These are phyloP conservation scores for Lophiostoma macrostomum DNA, from an alignment of 495 filamentous ascomycete genomes.

Conservation along the genomic window DNA sequence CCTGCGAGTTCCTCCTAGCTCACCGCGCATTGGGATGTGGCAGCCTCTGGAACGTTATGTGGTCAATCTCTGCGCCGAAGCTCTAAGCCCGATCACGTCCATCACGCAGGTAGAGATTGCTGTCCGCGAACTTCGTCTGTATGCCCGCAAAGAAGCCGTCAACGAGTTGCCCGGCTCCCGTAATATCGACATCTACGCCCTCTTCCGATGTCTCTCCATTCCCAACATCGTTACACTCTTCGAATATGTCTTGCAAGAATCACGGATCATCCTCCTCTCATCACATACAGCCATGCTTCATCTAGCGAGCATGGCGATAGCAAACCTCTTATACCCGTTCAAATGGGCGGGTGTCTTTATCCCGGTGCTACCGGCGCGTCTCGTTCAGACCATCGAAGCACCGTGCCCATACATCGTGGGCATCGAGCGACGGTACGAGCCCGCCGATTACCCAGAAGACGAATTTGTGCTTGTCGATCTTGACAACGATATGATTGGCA, in stretches of 20 bases:
- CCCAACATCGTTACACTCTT: conserved; percentile 89
- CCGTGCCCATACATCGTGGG: conserved; percentile 97
- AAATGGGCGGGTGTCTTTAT: conserved; percentile 93
- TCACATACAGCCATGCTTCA: conserved; percentile 97
- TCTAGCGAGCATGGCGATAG: conserved; percentile 78
- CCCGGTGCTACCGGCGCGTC: conserved; percentile 79
- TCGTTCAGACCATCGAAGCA: conserved; percentile 86
- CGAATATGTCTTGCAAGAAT: conserved; percentile 90
- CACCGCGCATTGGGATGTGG: conserved; percentile 91
- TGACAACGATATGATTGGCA: conserved; percentile 83
- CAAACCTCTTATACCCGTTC: conserved; percentile 81
- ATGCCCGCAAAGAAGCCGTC: conserved; percentile 85
- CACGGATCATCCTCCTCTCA: conserved; percentile 91
- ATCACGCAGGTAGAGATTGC: conserved; percentile 94
- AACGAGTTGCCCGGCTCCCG: conserved; percentile 94
- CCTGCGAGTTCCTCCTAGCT: conserved; percentile 78
- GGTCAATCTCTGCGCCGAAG: conserved; percentile 95
- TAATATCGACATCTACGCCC: conserved; percentile 87
- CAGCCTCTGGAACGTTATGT: conserved; percentile 96
- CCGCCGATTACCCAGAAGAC: conserved; percentile 88
- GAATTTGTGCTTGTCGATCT: conserved; percentile 94
- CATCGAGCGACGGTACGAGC: conserved; percentile 90
- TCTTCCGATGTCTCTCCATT: conserved; percentile 85
- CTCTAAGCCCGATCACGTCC: conserved; percentile 83
- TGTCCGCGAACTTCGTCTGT: conserved; percentile 84